phyloP scores from a whole-genome alignment of 2,329 filamentous ascomycete species.

The Aureobasidium namibiae region DNA sequence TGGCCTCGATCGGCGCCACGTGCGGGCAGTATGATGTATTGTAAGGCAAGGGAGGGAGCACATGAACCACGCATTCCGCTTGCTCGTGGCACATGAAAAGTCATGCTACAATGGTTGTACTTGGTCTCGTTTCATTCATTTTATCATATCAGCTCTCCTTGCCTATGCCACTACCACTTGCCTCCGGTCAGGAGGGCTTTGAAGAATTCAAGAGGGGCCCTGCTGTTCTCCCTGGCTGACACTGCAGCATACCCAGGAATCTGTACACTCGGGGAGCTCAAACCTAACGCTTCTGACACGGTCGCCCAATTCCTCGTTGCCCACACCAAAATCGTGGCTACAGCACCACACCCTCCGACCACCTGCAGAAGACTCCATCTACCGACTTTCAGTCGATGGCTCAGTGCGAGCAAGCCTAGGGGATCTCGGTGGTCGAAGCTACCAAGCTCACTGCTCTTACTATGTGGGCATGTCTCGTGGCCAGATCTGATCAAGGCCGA shows the following conservation, averaged over 20 bases:
- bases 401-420: slow-evolving; percentile 64
- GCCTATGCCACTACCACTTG: slow-evolving; percentile 2
- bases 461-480: background rate
- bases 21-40: background rate
- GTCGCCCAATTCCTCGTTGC: slow-evolving; percentile 12
- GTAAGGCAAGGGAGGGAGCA: background rate
- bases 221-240: slow-evolving; percentile 7
- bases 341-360: slow-evolving; percentile 10
- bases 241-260: slow-evolving; percentile 6
- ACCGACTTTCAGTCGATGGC: slow-evolving; percentile 23
- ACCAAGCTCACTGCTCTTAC: background rate
- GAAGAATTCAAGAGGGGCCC: background rate
- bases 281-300: background rate
- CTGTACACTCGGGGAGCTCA: background rate
- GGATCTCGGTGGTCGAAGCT: slow-evolving; percentile 59
- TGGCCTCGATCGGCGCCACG: slow-evolving; percentile 8
- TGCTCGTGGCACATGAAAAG: background rate
- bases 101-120: background rate
- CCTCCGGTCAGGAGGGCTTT: background rate
- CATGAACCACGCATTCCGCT: background rate
- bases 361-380: slow-evolving; percentile 11
- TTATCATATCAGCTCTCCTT: slow-evolving; percentile 7
- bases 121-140: background rate
- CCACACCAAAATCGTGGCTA: slow-evolving; percentile 14
- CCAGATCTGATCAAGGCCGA: slow-evolving; percentile 1